Evolutionary conservation across 2,329 filamentous ascomycete species (phyloP).

Genomic region (Furcasterigmium sp.): DNA sequence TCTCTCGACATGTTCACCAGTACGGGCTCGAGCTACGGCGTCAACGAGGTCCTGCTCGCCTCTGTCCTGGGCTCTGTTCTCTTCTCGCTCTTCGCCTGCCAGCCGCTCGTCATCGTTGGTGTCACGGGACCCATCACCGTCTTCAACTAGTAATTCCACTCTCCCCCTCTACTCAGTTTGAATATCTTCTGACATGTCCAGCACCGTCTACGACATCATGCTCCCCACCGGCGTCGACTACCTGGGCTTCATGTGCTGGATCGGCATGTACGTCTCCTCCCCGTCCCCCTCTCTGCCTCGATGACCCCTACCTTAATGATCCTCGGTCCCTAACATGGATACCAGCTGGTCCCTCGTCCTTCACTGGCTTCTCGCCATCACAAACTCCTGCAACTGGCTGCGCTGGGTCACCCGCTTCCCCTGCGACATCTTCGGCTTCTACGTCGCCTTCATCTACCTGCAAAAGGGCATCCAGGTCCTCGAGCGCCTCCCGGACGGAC

Average conservation of each 20-base stretch:
- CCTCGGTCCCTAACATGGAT: too few relatives aligned
- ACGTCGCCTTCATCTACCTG: constrained; percentile 86
- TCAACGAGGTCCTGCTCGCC: constrained; percentile 85
- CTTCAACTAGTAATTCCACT: constrained; percentile 67
- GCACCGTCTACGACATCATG: constrained; percentile 87
- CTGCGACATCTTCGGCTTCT: constrained; percentile 92
- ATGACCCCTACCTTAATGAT: neutral
- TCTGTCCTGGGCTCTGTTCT: constrained; percentile 80
- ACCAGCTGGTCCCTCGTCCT: constrained; percentile 76
- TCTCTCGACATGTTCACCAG: constrained; percentile 92
- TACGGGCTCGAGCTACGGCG: constrained; percentile 77
- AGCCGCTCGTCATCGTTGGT: constrained; percentile 85
- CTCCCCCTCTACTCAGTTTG: neutral
- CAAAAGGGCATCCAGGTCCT: constrained; percentile 89
- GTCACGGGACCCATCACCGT: constrained; percentile 91
- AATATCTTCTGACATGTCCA: constrained; percentile 17
- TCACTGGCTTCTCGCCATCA: constrained; percentile 78
- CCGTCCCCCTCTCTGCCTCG: neutral
- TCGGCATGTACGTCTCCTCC: constrained; percentile 59
- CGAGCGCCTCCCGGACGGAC: constrained; percentile 62
- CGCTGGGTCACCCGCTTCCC: constrained; percentile 87
- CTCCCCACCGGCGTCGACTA: constrained; percentile 72
- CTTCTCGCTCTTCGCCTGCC: constrained; percentile 73
- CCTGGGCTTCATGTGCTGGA: constrained; percentile 87
- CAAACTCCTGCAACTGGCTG: constrained; percentile 84